These are phyloP conservation scores for Cunninghamia lanceolata DNA, from an alignment of 75 land plant species.

Conservation along the genomic window DNA sequence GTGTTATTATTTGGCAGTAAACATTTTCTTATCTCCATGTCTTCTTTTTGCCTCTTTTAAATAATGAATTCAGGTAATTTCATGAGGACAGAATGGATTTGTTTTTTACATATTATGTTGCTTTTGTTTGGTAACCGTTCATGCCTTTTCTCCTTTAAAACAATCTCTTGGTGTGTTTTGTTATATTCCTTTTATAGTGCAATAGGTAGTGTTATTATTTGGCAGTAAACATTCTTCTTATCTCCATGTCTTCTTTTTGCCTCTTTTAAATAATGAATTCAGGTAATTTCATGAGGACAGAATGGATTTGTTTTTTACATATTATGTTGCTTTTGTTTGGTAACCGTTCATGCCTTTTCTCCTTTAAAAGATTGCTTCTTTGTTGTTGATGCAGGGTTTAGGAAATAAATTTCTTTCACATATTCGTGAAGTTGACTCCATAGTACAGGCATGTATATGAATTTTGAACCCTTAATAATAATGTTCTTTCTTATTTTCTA, in stretches of 20 bases:
- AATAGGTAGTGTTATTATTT: too few species aligned
- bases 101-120: neutral
- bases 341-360: neutral
- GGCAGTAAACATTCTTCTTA: neutral
- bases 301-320: neutral
- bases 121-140: neutral
- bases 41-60: neutral
- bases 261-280: neutral
- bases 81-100: neutral
- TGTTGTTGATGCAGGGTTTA: constrained; percentile 63
- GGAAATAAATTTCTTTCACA: constrained; percentile 98
- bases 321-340: neutral
- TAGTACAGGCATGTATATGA: constrained; percentile 70
- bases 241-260: neutral
- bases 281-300: neutral
- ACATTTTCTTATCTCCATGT: neutral
- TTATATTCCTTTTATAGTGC: too few species aligned
- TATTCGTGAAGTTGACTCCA: constrained; percentile 98
- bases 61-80: neutral
- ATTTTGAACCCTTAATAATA: constrained; percentile 2
- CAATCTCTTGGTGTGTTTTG: too few species aligned
- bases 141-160: constrained; percentile 1
- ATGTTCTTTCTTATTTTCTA: neutral
- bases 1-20: too few species aligned
- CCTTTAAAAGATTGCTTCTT: constrained; percentile 1